phyloP scores from a whole-genome alignment of 441 rosid species.

The Bruguiera hainesii region DNA sequence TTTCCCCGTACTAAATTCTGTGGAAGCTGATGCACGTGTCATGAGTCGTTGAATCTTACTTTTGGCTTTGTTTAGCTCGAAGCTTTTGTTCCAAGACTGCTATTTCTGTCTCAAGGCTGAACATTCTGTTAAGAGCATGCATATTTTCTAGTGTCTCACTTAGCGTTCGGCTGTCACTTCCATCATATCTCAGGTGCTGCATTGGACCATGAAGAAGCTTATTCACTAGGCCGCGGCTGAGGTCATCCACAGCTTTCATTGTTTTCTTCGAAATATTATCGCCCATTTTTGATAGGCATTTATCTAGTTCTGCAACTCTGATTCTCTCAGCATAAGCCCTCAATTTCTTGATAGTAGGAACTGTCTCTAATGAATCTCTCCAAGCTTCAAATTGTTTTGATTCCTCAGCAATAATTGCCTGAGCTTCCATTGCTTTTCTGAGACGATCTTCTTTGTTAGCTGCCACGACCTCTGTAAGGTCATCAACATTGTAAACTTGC shows the following conservation, averaged over 20 bases:
- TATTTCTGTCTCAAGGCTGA: slow-evolving; percentile 69
- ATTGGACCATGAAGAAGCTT: slow-evolving; percentile 94
- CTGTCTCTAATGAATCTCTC: slow-evolving; percentile 93
- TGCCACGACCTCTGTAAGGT: slow-evolving; percentile 94
- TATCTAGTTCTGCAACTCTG: slow-evolving; percentile 63
- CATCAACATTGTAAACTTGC: slow-evolving; percentile 84
- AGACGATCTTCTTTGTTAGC: slow-evolving; percentile 92
- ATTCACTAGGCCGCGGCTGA: slow-evolving; percentile 78
- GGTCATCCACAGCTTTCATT: slow-evolving; percentile 74
- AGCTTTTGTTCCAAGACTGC: slow-evolving; percentile 74
- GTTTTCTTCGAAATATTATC: slow-evolving; percentile 73
- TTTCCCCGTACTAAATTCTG: slow-evolving; percentile 29
- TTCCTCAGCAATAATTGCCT: slow-evolving; percentile 68
- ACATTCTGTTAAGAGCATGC: slow-evolving; percentile 95
- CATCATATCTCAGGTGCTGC: slow-evolving; percentile 97
- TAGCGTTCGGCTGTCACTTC: slow-evolving; percentile 60
- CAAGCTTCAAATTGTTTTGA: slow-evolving; percentile 83
- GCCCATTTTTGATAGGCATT: slow-evolving; percentile 77
- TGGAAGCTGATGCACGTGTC: slow-evolving; percentile 15
- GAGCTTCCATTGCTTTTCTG: slow-evolving; percentile 92
- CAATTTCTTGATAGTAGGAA: slow-evolving; percentile 89
- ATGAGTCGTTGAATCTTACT: slow-evolving; percentile 26
- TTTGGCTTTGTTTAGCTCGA: slow-evolving; percentile 67
- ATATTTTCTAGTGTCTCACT: slow-evolving; percentile 85
- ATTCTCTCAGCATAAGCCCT: slow-evolving; percentile 84